A percentile compares a stretch with the other conserved stretches of the same genome.
Evolutionary conservation across 768 basidiomycete species (phyloP).

Genomic region (Boletus fagicola): DNA sequence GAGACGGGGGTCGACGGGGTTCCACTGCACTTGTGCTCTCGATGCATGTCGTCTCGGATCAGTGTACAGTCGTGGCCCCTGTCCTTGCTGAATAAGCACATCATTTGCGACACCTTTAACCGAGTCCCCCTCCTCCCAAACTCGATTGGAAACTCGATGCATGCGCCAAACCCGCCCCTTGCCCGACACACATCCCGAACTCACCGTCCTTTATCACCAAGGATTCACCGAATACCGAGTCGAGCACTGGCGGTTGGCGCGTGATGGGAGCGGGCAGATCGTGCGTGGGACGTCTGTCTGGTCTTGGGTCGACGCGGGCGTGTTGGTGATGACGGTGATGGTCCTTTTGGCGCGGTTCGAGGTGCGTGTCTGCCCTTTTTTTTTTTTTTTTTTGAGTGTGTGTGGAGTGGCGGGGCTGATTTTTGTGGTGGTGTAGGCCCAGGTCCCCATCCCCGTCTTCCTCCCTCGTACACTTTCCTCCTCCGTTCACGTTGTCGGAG

Average conservation of each 20-base stretch:
- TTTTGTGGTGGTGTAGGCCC: neutral
- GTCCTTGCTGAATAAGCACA: neutral
- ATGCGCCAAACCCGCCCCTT: constrained; percentile 41
- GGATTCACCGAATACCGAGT: constrained; percentile 61
- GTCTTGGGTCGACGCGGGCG: constrained; percentile 39
- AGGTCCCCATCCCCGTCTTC: neutral
- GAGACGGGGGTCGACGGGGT: no score
- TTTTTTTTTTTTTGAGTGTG: neutral
- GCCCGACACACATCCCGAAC: constrained; percentile 46
- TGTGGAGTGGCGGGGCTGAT: neutral
- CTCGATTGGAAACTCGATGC: constrained; percentile 18
- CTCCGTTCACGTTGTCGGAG: neutral
- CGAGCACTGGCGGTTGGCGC: constrained; percentile 48
- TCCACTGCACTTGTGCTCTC: no score
- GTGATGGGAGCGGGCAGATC: constrained; percentile 39
- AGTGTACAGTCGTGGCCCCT: no score
- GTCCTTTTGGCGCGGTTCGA: neutral
- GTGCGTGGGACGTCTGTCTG: constrained; percentile 32
- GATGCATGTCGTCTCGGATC: no score
- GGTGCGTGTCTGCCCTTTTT: constrained; percentile 16
- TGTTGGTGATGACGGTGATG: constrained; percentile 17
- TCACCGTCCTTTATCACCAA: constrained; percentile 44
- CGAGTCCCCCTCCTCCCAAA: no score
- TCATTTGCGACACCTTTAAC: no score
- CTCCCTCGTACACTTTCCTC: neutral